These are phyloP conservation scores for Dentipellis sp. DNA, from an alignment of 768 basidiomycete species.

Conservation along the genomic window DNA sequence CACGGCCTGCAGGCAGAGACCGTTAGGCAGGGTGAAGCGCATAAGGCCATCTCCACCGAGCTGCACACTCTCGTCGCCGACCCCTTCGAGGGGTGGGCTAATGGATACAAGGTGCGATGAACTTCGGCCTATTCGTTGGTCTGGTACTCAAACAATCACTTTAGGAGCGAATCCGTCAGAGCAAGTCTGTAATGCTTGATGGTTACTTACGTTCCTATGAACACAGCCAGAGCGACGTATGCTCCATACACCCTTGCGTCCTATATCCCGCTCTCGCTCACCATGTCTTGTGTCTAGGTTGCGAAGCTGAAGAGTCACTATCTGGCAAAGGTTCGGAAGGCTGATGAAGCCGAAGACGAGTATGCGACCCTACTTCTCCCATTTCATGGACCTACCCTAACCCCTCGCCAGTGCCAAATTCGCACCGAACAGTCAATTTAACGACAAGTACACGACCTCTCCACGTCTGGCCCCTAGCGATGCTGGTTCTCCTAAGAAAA, in stretches of 20 bases:
- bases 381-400: background rate
- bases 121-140: background rate
- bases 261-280: background rate
- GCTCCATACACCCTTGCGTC: slow-evolving; percentile 3
- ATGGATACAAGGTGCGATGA: slow-evolving; percentile 50
- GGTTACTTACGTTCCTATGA: slow-evolving; percentile 52
- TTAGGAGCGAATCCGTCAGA: slow-evolving; percentile 7
- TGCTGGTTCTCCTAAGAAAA: slow-evolving; percentile 48
- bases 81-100: slow-evolving; percentile 77
- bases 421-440: slow-evolving; percentile 54
- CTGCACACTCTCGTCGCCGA: slow-evolving; percentile 67
- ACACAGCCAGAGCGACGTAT: slow-evolving; percentile 53
- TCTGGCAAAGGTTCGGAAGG: slow-evolving; percentile 65
- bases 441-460: slow-evolving; percentile 78
- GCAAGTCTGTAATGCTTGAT: slow-evolving; percentile 13
- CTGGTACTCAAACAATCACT: background rate
- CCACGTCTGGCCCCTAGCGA: slow-evolving; percentile 57
- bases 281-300: slow-evolving; percentile 23
- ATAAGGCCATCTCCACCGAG: slow-evolving; percentile 65
- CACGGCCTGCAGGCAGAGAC: slow-evolving; percentile 74
- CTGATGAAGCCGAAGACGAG: slow-evolving; percentile 94
- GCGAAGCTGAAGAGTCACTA: slow-evolving; percentile 71
- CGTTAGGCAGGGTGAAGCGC: slow-evolving; percentile 59
- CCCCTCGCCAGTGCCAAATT: slow-evolving; percentile 65
- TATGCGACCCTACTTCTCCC: slow-evolving; percentile 31